Percentiles rank a stretch among this genome's conserved stretches.
These are phyloP conservation scores for Kwoniella heveanensis DNA, from an alignment of 768 basidiomycete genomes.

Conservation along the genomic window DNA sequence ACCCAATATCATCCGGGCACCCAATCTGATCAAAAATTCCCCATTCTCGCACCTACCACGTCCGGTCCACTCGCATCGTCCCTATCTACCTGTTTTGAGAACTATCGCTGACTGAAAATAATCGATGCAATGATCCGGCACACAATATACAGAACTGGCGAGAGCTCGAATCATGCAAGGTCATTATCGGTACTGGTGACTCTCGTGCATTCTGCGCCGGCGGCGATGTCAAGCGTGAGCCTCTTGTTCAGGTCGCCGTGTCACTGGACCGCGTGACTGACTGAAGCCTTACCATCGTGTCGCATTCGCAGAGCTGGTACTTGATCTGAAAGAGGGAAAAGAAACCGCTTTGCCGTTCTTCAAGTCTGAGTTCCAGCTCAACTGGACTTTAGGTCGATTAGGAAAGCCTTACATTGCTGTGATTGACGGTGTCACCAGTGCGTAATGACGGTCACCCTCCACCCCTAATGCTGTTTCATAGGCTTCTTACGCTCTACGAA, in stretches of 20 bases:
- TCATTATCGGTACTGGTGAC: conserved; percentile 51
- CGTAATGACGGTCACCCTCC: conserved; percentile 55
- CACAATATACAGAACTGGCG: conserved; percentile 44
- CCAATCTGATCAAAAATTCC: not conserved
- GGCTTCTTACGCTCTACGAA: no score
- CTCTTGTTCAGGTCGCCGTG: no score
- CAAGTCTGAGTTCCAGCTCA: conserved; percentile 68
- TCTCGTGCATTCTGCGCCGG: conserved; percentile 89
- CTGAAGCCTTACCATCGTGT: no score
- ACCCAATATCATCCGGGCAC: conserved; percentile 16
- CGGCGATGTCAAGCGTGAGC: conserved; percentile 86
- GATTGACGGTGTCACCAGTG: conserved; percentile 89
- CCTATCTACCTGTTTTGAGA: not conserved
- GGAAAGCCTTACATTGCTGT: conserved; percentile 86
- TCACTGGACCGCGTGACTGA: no score
- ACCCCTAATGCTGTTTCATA: no score
- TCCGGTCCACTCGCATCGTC: not conserved
- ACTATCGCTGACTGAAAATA: not conserved
- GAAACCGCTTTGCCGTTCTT: conserved; percentile 70
- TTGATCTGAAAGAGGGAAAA: conserved; percentile 43
- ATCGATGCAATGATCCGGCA: not conserved
- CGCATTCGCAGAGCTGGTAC: conserved; percentile 30
- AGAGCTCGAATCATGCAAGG: conserved; percentile 44
- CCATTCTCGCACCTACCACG: not conserved
- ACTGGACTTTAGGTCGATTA: conserved; percentile 61